phyloP scores from a whole-genome alignment of 306 rosid species.

The Castanea sativa region DNA sequence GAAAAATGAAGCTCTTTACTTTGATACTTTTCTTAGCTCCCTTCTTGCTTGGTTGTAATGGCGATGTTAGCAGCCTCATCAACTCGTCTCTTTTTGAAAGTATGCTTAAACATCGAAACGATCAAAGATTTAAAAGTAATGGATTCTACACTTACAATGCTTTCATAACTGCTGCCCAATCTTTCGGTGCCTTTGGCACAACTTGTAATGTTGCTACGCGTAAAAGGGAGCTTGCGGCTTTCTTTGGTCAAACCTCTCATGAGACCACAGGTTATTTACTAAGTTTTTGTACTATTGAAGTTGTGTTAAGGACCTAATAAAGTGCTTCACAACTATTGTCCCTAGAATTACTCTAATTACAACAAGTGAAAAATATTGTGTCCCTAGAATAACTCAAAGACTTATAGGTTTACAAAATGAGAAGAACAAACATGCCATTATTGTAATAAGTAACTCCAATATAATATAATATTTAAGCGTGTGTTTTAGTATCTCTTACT shows the following conservation, averaged over 20 bases:
- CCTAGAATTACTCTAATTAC: too few relatives aligned
- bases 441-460: too few relatives aligned
- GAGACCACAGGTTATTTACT: conserved; percentile 37
- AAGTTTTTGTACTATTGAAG: too few relatives aligned
- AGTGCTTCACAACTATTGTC: too few relatives aligned
- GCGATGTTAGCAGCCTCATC: conserved; percentile 26
- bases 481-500: too few relatives aligned
- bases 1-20: not conserved
- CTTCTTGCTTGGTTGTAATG: not conserved
- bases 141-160: conserved; percentile 61
- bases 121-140: conserved; percentile 15
- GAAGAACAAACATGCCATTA: too few relatives aligned
- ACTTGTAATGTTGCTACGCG: conserved; percentile 29
- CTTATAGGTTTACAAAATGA: too few relatives aligned
- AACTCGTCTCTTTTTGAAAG: conserved; percentile 32
- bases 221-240: conserved; percentile 53
- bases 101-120: conserved; percentile 48
- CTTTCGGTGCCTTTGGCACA: conserved; percentile 43
- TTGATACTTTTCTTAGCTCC: not conserved
- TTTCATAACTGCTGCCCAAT: conserved; percentile 47
- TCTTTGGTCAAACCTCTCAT: conserved; percentile 50
- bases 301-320: too few relatives aligned
- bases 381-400: too few relatives aligned
- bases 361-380: too few relatives aligned
- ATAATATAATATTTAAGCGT: too few relatives aligned